Evolutionary conservation across 2,329 filamentous ascomycete species (phyloP), one percentile per base, ranked within the genome.

Genomic region (Fusarium sp.): DNA sequence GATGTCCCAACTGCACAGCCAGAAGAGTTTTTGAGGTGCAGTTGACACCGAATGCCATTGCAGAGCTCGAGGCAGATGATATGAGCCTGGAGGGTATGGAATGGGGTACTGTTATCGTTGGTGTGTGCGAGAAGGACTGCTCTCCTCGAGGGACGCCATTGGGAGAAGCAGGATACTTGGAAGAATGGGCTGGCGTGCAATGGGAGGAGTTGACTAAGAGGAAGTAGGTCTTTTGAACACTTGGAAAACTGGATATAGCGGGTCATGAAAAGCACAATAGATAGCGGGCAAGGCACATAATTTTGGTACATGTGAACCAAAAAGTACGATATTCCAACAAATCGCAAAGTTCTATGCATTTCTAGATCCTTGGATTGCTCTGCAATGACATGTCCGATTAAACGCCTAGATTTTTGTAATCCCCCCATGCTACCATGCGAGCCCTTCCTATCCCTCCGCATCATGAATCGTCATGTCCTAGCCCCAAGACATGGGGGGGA

Each of bases 151-250:
- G 84, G 1, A 82, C 86, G 7, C 75, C 76, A 11, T 79, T 82
- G 32, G 90, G 87, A 0, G 82, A 87, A 70, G 84, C 88, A 1
- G 91, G 88, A 2, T 98, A 96, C 76, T 71, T 93, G 15, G 95
- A 98, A 79, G 95, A 99, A 77, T 99, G 95, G 94, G 88, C 85
- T n/a, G 95, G 94, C 7, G 95, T 98, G 63, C 95, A 99, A 76
- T 99, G 94, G 95, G 95, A 99, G 77, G 93, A 97, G 76, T 70
- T 87, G 60, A 73, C 73, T 29, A 80, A 78, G 70, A 61, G 65
- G 23, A 73, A 76, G 47, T 74, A 64, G 65, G 57, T 21, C 15
- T 25, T 19, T 35, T 27, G 43, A 25, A 29, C 39, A 11, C 13
- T 44, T 25, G 7, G 42, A 11, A 38, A 23, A 42, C 53, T 21